These are phyloP conservation scores for Volvariella volvacea DNA, from an alignment of 1,284 basidiomycete genomes.

Conservation along the genomic window DNA sequence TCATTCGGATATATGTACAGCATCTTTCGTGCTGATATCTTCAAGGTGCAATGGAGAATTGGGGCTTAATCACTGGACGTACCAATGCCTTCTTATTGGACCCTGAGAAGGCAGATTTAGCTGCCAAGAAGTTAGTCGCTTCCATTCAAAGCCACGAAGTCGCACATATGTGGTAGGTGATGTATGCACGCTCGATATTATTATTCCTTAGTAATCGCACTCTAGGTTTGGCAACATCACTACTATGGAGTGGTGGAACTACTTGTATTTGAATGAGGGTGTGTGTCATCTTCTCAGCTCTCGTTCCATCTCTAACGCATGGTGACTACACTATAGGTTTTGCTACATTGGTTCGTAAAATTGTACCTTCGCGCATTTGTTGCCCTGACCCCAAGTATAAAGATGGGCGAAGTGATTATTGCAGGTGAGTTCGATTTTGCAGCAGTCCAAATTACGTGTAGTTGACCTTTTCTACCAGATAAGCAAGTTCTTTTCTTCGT, in stretches of 20 bases:
- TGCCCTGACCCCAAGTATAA: constrained; percentile 6
- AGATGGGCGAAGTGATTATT: constrained; percentile 92
- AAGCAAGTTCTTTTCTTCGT: constrained; percentile 26
- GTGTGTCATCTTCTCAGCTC: constrained; percentile 8
- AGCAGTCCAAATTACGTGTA: constrained; percentile 4
- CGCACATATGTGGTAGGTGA: constrained; percentile 73
- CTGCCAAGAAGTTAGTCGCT: constrained; percentile 77
- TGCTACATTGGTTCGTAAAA: constrained; percentile 61
- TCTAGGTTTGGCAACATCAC: constrained; percentile 84
- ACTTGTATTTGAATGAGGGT: constrained; percentile 82
- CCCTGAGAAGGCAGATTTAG: constrained; percentile 67
- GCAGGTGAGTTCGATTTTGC: constrained; percentile 46
- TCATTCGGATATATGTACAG: not conserved
- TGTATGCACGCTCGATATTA: not conserved
- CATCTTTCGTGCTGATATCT: constrained; percentile 6
- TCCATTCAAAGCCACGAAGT: constrained; percentile 80
- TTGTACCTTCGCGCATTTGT: not conserved
- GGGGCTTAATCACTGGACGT: constrained; percentile 90
- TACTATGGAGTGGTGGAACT: constrained; percentile 94
- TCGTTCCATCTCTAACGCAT: constrained; percentile 11
- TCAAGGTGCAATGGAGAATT: constrained; percentile 89
- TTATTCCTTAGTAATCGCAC: not conserved
- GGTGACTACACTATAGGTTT: constrained; percentile 59
- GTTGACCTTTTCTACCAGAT: constrained; percentile 27
- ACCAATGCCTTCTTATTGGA: constrained; percentile 83